Percentiles rank a stretch among this genome's conserved stretches.
Conservation (phyloP, 73 alveolate species). For the Loxodes magnus region DNA sequence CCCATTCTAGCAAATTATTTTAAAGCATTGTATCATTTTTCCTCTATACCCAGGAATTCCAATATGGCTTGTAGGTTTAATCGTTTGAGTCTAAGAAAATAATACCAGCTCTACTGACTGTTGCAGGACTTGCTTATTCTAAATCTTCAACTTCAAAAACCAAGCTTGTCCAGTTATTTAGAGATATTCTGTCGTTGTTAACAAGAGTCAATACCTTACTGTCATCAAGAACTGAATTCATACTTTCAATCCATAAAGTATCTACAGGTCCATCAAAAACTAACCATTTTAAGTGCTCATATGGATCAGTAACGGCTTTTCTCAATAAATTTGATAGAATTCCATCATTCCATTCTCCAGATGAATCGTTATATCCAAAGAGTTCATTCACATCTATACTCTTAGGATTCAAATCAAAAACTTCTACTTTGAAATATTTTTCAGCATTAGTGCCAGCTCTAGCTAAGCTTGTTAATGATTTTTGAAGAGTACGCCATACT, state of each 20-base stretch:
- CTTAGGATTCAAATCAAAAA: slow-evolving; percentile 85
- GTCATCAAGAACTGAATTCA: slow-evolving; percentile 67
- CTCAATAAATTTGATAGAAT: slow-evolving; percentile 91
- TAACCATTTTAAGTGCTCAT: slow-evolving; percentile 89
- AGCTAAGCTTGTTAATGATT: slow-evolving; percentile 54
- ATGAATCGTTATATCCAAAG: slow-evolving; percentile 71
- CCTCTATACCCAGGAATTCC: slow-evolving; percentile 75
- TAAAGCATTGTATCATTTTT: slow-evolving; percentile 11
- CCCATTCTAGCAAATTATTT: not conserved
- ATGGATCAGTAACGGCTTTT: slow-evolving; percentile 87
- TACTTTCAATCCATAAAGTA: slow-evolving; percentile 99
- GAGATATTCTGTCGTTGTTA: slow-evolving; percentile 95
- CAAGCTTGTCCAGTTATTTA: slow-evolving; percentile 79
- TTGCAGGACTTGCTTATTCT: slow-evolving; percentile 99
- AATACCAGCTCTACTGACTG: slow-evolving; percentile 99
- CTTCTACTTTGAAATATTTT: slow-evolving; percentile 52
- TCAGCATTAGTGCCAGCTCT: slow-evolving; percentile 5
- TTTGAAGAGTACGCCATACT: slow-evolving; percentile 85
- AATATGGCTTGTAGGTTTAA: slow-evolving; percentile 79
- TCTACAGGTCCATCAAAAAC: slow-evolving; percentile 99
- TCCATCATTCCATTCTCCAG: slow-evolving; percentile 99
- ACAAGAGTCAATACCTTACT: slow-evolving; percentile 77
- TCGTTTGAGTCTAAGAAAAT: slow-evolving; percentile 87
- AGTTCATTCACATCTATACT: slow-evolving; percentile 89
- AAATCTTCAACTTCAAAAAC: slow-evolving; percentile 92